Evolutionary conservation across 768 basidiomycete species (phyloP).

Genomic region (Tulasnella sp.): DNA sequence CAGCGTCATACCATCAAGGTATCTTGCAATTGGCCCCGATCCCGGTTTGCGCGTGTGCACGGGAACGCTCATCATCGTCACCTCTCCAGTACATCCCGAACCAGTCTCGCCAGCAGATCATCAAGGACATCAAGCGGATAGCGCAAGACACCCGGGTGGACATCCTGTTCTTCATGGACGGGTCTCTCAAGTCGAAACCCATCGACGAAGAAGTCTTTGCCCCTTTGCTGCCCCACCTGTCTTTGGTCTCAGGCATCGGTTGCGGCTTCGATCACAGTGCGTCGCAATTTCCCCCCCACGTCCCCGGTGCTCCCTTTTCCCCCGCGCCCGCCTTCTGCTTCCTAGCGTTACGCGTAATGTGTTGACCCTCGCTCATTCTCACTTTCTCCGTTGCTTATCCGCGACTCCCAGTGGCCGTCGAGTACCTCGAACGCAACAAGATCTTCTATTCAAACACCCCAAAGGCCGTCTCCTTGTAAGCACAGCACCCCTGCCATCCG

Average conservation of each 20-base stretch:
- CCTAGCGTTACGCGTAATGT: not conserved
- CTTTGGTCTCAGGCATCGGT: conserved; percentile 20
- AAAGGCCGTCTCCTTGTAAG: conserved; percentile 17
- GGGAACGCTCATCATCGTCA: not conserved
- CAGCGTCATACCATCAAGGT: conserved; percentile 10
- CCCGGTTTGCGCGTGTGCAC: not conserved
- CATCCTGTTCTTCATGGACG: conserved; percentile 13
- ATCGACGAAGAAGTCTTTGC: conserved; percentile 15
- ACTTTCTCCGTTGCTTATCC: conserved; percentile 6
- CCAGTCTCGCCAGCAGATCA: conserved; percentile 6
- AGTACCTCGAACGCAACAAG: conserved; percentile 21
- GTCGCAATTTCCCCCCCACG: not conserved
- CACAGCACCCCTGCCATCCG: not conserved
- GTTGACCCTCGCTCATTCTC: not conserved
- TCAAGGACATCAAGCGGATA: conserved; percentile 9
- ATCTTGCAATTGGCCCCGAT: not conserved
- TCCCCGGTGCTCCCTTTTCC: not conserved
- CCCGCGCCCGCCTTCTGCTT: not conserved
- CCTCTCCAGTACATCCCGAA: conserved; percentile 6
- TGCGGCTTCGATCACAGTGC: conserved; percentile 25
- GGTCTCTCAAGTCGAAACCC: conserved; percentile 7
- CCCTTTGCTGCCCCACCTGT: conserved; percentile 13
- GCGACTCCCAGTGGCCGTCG: conserved; percentile 21
- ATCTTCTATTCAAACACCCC: conserved; percentile 22
- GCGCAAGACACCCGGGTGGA: conserved; percentile 3